phyloP scores from a whole-genome alignment of 2,329 filamentous ascomycete genomes.

The Fusarium aywerte region DNA sequence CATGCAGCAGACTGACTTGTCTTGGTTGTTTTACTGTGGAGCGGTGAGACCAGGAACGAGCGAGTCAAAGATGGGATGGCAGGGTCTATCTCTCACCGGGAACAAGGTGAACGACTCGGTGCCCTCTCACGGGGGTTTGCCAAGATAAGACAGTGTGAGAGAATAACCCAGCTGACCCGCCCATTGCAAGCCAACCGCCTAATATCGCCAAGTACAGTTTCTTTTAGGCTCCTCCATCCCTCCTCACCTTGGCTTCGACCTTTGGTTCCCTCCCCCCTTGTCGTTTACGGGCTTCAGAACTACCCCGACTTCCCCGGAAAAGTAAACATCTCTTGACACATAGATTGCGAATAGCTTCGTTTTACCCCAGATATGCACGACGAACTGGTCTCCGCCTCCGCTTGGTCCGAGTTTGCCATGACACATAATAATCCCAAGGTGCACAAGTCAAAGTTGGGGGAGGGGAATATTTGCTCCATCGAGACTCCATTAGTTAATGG shows the following conservation, averaged over 20 bases:
- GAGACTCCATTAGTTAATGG: not conserved
- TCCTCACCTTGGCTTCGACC: not conserved
- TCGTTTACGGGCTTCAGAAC: not conserved
- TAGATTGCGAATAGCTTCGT: slow-evolving; percentile 5
- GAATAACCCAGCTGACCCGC: slow-evolving; percentile 16
- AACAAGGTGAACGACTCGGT: not conserved
- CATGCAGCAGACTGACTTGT: not conserved
- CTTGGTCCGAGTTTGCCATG: slow-evolving; percentile 8
- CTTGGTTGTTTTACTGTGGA: not conserved
- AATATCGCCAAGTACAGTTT: slow-evolving; percentile 16
- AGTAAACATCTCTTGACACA: not conserved
- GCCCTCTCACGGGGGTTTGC: not conserved
- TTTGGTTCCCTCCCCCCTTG: no score
- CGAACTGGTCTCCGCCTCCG: slow-evolving; percentile 9
- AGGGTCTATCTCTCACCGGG: not conserved
- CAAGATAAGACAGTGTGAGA: not conserved
- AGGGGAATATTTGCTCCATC: not conserved
- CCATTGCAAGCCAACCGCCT: slow-evolving; percentile 8
- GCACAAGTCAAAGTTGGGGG: not conserved
- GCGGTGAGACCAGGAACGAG: slow-evolving; percentile 10
- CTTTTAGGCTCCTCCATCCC: not conserved
- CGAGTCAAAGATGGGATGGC: not conserved
- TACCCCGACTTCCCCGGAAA: slow-evolving; percentile 32
- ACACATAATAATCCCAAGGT: slow-evolving; percentile 23
- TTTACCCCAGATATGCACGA: slow-evolving; percentile 29